phyloP scores from a whole-genome alignment of 371 early-diverging fungal species.

The Umbelopsis sp. region DNA sequence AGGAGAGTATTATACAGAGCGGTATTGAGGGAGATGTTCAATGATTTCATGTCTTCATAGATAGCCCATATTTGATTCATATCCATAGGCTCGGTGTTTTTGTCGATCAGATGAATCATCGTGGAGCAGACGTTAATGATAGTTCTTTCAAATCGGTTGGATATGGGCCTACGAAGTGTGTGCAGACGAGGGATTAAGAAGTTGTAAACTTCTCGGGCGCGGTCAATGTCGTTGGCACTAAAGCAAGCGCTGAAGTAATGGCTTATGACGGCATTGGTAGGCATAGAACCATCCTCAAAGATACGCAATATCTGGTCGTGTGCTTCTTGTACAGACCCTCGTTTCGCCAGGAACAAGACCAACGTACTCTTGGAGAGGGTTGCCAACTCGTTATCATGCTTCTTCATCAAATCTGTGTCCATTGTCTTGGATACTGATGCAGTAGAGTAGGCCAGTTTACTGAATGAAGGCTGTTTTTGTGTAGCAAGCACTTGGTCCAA shows the following conservation, averaged over 20 bases:
- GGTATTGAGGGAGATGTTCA: conserved; percentile 3
- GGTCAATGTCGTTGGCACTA: not conserved
- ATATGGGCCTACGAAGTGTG: not conserved
- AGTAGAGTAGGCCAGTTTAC: no score
- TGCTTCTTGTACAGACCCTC: not conserved
- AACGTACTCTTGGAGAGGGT: not conserved
- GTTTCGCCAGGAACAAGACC: not conserved
- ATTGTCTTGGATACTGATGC: no score
- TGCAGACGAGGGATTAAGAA: not conserved
- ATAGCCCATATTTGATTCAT: not conserved
- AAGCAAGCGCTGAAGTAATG: not conserved
- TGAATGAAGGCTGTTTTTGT: not conserved
- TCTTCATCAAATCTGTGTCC: not conserved
- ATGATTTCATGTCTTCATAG: not conserved
- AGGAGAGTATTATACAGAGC: not conserved
- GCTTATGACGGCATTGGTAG: not conserved
- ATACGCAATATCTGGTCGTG: not conserved
- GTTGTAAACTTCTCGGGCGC: not conserved
- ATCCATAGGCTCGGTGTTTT: not conserved
- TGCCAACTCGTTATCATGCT: not conserved
- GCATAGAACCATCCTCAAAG: not conserved
- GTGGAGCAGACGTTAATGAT: not conserved
- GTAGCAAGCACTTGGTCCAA: no score
- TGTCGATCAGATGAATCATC: not conserved
- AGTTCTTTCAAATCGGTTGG: not conserved